Conservation (phyloP, 352 stramenopile species). For the Phytophthora cryptogea region DNA sequence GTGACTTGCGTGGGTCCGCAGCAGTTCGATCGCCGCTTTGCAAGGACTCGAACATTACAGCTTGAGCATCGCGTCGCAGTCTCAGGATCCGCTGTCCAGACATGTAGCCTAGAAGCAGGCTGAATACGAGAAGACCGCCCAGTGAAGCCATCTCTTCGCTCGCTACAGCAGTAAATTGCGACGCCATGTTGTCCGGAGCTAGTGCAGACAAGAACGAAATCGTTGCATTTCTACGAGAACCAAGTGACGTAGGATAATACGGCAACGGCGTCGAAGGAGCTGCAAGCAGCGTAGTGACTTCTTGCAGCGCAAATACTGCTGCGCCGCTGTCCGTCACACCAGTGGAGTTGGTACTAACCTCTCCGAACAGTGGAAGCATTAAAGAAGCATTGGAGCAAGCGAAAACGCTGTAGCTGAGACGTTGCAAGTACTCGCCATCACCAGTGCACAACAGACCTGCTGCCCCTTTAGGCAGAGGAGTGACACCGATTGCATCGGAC, state of each 20-base stretch:
- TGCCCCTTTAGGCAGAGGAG: constrained; percentile 30
- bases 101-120: constrained; percentile 12
- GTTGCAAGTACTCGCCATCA: constrained; percentile 44
- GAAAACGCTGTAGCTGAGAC: constrained; percentile 32
- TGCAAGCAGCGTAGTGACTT: constrained; percentile 33
- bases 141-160: constrained; percentile 13
- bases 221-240: constrained; percentile 11
- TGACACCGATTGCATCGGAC: constrained; percentile 24
- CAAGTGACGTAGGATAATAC: constrained; percentile 36
- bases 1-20: constrained; percentile 29
- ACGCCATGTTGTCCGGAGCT: constrained; percentile 13
- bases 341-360: constrained; percentile 29
- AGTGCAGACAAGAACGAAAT: constrained; percentile 16
- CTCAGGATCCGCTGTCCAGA: constrained; percentile 22
- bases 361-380: constrained; percentile 38
- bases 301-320: constrained; percentile 39
- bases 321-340: constrained; percentile 19
- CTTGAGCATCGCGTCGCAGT: constrained; percentile 28
- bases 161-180: constrained; percentile 2
- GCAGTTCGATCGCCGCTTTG: constrained; percentile 4
- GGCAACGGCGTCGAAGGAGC: not conserved
- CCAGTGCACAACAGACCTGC: constrained; percentile 44
- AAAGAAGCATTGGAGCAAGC: constrained; percentile 53
- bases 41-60: constrained; percentile 28
- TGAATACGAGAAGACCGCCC: constrained; percentile 17